phyloP scores from a whole-genome alignment of 1,139 yeast species.

The Yamadazyma songkhlaensis region DNA sequence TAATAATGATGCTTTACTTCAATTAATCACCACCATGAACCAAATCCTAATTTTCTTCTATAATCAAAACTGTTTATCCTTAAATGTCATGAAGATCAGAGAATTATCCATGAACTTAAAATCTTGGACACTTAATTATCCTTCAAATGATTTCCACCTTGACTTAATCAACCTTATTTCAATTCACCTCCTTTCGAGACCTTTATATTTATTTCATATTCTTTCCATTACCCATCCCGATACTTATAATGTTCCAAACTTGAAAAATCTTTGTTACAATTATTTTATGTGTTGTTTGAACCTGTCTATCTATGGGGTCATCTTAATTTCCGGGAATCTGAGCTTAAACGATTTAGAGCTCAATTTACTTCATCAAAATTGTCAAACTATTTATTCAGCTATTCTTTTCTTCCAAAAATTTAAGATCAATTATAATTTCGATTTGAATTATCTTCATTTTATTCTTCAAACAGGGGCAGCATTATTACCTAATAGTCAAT shows the following conservation, averaged over 20 bases:
- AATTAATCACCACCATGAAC: conserved; percentile 6
- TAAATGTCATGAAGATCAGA: conserved; percentile 32
- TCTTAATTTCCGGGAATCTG: not conserved
- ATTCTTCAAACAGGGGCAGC: not conserved
- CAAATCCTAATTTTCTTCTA: conserved; percentile 25
- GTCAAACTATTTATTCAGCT: conserved; percentile 7
- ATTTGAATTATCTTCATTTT: conserved; percentile 6
- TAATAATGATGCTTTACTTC: conserved; percentile 3
- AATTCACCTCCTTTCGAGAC: conserved; percentile 41
- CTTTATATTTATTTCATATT: conserved; percentile 37
- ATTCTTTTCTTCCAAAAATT: conserved; percentile 5
- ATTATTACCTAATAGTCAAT: not conserved
- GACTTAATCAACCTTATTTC: conserved; percentile 42
- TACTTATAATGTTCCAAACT: not conserved
- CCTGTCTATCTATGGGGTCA: conserved; percentile 8
- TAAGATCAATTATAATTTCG: conserved; percentile 2
- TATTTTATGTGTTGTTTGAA: conserved; percentile 8
- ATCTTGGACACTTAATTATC: conserved; percentile 34
- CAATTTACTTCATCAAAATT: conserved; percentile 5
- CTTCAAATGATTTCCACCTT: conserved; percentile 9
- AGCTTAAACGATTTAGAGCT: not conserved
- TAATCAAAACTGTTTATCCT: not conserved
- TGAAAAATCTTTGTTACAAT: not conserved
- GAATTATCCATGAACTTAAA: conserved; percentile 39
- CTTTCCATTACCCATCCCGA: conserved; percentile 4